Evolutionary conservation across 495 filamentous ascomycete genomes (phyloP).

Genomic region (Annulohypoxylon bovei): DNA sequence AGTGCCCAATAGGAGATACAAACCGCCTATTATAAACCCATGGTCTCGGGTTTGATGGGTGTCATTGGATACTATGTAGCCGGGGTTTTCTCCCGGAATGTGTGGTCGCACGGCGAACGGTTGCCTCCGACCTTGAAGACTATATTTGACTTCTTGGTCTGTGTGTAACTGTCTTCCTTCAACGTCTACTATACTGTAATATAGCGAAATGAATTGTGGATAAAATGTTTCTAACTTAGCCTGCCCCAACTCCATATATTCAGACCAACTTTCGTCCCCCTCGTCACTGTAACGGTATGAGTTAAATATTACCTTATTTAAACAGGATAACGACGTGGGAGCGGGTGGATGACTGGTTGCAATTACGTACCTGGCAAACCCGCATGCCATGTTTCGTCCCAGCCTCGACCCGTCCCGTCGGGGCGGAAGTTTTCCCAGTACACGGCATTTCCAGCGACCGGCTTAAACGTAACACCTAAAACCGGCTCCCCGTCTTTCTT

Average conservation of each 20-base stretch:
- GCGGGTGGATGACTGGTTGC: not conserved
- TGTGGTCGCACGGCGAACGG: not conserved
- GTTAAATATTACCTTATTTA: not conserved
- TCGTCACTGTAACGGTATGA: slow-evolving; percentile 41
- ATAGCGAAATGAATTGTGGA: not conserved
- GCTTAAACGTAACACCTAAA: slow-evolving; percentile 53
- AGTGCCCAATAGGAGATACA: not conserved
- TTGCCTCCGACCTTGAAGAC: not conserved
- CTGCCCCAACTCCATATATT: slow-evolving; percentile 61
- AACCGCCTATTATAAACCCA: not conserved
- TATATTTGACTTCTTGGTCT: not conserved
- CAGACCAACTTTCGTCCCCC: slow-evolving; percentile 57
- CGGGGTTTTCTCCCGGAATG: not conserved
- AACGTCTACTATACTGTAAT: not conserved
- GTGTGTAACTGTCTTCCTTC: not conserved
- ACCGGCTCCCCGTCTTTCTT: slow-evolving; percentile 1
- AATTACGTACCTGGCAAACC: slow-evolving; percentile 50
- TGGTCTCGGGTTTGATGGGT: not conserved
- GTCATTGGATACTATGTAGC: not conserved
- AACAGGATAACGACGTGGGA: not conserved
- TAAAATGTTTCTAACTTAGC: slow-evolving; percentile 23
- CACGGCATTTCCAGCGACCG: slow-evolving; percentile 57
- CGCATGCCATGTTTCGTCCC: slow-evolving; percentile 60
- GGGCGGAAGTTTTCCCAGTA: slow-evolving; percentile 62
- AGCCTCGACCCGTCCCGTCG: slow-evolving; percentile 55